Evolutionary conservation across 768 basidiomycete species (phyloP), one percentile per base, ranked within the genome.

Genomic region (Suillus decipiens): DNA sequence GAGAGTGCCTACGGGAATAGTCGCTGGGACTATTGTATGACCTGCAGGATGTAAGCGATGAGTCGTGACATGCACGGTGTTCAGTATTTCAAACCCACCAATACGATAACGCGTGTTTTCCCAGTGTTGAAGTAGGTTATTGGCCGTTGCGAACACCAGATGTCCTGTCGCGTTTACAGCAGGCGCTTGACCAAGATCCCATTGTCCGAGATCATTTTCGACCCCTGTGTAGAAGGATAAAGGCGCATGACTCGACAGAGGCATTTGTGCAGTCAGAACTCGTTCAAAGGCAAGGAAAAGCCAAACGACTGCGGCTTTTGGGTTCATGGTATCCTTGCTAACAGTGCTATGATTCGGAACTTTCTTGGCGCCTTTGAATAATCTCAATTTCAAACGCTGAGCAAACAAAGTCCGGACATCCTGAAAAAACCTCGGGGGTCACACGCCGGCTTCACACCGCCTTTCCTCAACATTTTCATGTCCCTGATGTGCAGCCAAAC

Each of bases 21-120:
- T 70, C 33, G 72, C 79, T 3, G 76, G 76, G 12, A 79, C 69
- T 10, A 78, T 64, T 50, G 43, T 72, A 37, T 76, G 75, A 1
- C 74, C 72, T 75, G 11, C 34, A 58, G 22, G 17, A 33, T 3
- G 41, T 7, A 53, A 6, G 45, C 6, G 33, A 22, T 43, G 24
- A 22, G 10, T 11, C 10, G 2, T 8, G 1, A 24, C 2, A 39
- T 8, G 24, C 4, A 1, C 24, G 15, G 22, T 17, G 37, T 55
- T 22, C n/a, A 2, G 34, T 2, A n/a, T 36, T 37, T 36, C n/a
- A 28, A 14, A 55, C 54, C 7, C 24, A 71, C 77, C 77, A 66
- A 75, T 77, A n/a, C 74, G 73, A 59, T 73, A 73, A 12, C 75
- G 70, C 1, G 75, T 76, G 59, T 79, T 79, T 5, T 77, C 72